phyloP scores from a whole-genome alignment of 1,284 basidiomycete species.

The Porodaedalea pini region DNA sequence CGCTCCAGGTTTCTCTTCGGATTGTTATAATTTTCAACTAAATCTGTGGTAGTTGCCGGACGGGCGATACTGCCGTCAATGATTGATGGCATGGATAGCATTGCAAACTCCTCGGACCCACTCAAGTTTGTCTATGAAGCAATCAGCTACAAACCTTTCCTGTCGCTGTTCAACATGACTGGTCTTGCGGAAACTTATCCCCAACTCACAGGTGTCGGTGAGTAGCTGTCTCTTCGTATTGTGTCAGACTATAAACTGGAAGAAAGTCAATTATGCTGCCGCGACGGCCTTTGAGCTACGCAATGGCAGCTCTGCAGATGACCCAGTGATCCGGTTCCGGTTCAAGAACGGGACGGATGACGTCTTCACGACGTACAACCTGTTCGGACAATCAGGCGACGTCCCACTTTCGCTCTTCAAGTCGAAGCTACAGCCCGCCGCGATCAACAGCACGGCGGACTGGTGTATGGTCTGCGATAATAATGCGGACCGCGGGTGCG shows the following conservation, averaged over 20 bases:
- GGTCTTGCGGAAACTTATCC: slow-evolving; percentile 32
- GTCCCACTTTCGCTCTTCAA: slow-evolving; percentile 57
- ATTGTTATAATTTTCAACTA: neutral
- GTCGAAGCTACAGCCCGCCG: slow-evolving; percentile 38
- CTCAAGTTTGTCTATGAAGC: slow-evolving; percentile 43
- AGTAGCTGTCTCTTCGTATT: slow-evolving; percentile 2
- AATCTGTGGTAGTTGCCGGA: slow-evolving; percentile 43
- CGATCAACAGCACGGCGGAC: slow-evolving; percentile 48
- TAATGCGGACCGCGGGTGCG: slow-evolving; percentile 53
- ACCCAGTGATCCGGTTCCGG: slow-evolving; percentile 48
- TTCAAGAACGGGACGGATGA: slow-evolving; percentile 56
- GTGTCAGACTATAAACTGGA: neutral
- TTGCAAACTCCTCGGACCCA: slow-evolving; percentile 41
- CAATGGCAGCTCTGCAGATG: slow-evolving; percentile 25
- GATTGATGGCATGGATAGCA: slow-evolving; percentile 38
- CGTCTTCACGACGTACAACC: slow-evolving; percentile 28
- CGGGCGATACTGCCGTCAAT: slow-evolving; percentile 44
- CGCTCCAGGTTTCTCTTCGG: slow-evolving; percentile 13
- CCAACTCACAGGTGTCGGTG: slow-evolving; percentile 35
- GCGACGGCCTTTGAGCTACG: slow-evolving; percentile 40
- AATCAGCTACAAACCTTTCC: slow-evolving; percentile 53
- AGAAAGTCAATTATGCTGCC: slow-evolving; percentile 44
- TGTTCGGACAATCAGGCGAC: slow-evolving; percentile 37
- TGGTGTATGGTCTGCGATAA: slow-evolving; percentile 63
- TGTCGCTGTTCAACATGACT: slow-evolving; percentile 52